Base-by-base conservation (phyloP, 345 rosid species). In the Aquilaria sinensis region DNA sequence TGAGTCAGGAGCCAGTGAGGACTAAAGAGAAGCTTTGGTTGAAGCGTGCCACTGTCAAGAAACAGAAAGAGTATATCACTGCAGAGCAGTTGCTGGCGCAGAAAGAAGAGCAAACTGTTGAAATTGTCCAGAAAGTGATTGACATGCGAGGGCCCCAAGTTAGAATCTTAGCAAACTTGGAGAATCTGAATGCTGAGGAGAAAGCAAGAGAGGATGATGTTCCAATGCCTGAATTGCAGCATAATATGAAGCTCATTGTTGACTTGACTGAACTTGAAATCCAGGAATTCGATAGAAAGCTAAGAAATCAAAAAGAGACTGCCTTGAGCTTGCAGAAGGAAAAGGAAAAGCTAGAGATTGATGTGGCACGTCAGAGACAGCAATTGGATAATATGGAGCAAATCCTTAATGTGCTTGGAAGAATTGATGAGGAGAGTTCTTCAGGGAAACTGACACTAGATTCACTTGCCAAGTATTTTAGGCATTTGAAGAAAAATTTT, bases 111-210 rank as follows among this genome's bases (percentile, higher is more conserved):
- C 82, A 80, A 72, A 83, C 90, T 3, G 83, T 80, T 72, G 88
- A 83, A 65, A 88, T 88, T 74, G 80, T 85, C 51, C 97, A 87
- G 76, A 89, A 86, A 72, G 94, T 93, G 71, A 78, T 90, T 56
- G 98, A 93, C 69, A 90, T 90, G 98, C 82, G 97, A 53, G 97
- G 98, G 23, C 96, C 94, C 2, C 96, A 90, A 45, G 90, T 83
- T 62, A 73, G 96, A 68, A 81, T 93, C 68, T 77, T 93, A 85
- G 80, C 92, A 9, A 90, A 86, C 72, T 77, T 93, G 80, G 98
- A 90, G 74, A 87, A 89, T 72, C 68, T 93, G 61, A 87, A 90
- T 74, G 97, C 97, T 1, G 97, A 90, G 65, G 96, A 87, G 73
- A 80, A 90, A 70, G 96, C 94, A 1, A 86, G 82, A 77, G 98